Evolutionary conservation across 1,139 yeast genomes (phyloP).

Genomic region (Candida tunisiensis): DNA sequence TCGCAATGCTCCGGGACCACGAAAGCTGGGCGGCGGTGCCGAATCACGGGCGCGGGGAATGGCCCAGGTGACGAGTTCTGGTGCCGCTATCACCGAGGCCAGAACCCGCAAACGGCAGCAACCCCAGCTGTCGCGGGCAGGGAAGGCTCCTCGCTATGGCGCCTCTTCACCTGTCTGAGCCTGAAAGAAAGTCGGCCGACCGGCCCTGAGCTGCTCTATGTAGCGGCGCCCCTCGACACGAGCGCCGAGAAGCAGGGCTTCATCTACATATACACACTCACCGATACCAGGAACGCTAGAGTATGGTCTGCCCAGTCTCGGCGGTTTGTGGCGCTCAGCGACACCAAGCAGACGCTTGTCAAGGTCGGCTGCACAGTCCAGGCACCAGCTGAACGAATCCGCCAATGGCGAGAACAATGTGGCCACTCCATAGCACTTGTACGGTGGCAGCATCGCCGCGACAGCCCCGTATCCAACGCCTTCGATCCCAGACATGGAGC

Average conservation of each 20-base stretch:
- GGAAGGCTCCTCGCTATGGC: too few species aligned
- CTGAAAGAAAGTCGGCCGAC: too few species aligned
- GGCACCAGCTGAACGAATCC: slow-evolving; percentile 10
- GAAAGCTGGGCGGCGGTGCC: too few species aligned
- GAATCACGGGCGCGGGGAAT: too few species aligned
- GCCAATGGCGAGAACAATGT: slow-evolving; percentile 15
- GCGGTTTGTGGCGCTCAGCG: slow-evolving; percentile 3
- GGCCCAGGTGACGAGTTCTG: too few species aligned
- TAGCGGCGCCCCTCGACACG: too few species aligned
- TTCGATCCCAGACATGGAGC: slow-evolving; percentile 7
- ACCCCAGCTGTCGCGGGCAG: too few species aligned
- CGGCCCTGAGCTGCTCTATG: too few species aligned
- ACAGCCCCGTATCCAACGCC: slow-evolving; percentile 5
- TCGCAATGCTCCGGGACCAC: too few species aligned
- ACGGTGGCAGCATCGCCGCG: slow-evolving; percentile 2
- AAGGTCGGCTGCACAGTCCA: slow-evolving; percentile 16
- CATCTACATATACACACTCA: slow-evolving; percentile 13
- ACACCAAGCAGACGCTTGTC: slow-evolving; percentile 7
- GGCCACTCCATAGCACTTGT: slow-evolving; percentile 9
- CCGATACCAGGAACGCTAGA: slow-evolving; percentile 8
- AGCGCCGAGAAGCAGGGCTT: slow-evolving; percentile 8
- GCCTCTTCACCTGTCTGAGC: too few species aligned
- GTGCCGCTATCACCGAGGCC: too few species aligned
- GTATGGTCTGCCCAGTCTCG: slow-evolving; percentile 9
- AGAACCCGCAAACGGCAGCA: too few species aligned